Base-by-base conservation (phyloP, 164 flowering plant species). In the Macadamia integrifolia region DNA sequence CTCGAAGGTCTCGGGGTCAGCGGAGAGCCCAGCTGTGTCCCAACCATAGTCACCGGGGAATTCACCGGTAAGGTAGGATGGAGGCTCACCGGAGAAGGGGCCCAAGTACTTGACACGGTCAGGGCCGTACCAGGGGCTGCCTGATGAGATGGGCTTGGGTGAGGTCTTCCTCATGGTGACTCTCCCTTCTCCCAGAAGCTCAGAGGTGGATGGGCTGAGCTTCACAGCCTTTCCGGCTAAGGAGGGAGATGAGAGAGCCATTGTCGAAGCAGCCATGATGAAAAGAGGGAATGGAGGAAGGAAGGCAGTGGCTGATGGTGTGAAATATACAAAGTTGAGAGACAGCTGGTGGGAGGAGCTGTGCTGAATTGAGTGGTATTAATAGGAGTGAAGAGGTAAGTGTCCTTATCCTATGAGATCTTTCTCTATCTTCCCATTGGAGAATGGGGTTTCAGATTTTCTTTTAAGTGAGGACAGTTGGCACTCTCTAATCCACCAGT, bases 21-120 rank as follows among this genome's bases (percentile, higher is more conserved):
- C 84, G 1, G 81, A 78, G 1, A 78, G 75, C 7, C 84, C 84
- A 31, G 84, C 81, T 5, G 84, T 80, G 78, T 80, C 81, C 84
- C 81, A 80, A 15, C 81, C 84, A 28, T 78, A 80, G 67, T 78
- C 84, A 58, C 84, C 84, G 4, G 84, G 84, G 76, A 78, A 80
- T 56, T 78, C 81, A 64, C 84, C 81, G 1, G 78, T 80, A n/a
- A 80, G 68, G 75, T 80, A 77, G 7, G 78, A 72, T 18, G 83
- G 83, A 48, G 83, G 31, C 59, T 80, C 80, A n/a, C 79, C 80
- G 14, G 83, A 80, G 72, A 77, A 71, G 6, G 80, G 83, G 48
- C 83, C 83, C 61, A 80, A 73, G 77, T 80, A 80, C 77, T 75
- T 75, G 67, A 77, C 80, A 1, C 81, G 69, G 73, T 78, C 77